Base-by-base conservation (phyloP, 306 rosid genomes). In the Glycine latifolia region DNA sequence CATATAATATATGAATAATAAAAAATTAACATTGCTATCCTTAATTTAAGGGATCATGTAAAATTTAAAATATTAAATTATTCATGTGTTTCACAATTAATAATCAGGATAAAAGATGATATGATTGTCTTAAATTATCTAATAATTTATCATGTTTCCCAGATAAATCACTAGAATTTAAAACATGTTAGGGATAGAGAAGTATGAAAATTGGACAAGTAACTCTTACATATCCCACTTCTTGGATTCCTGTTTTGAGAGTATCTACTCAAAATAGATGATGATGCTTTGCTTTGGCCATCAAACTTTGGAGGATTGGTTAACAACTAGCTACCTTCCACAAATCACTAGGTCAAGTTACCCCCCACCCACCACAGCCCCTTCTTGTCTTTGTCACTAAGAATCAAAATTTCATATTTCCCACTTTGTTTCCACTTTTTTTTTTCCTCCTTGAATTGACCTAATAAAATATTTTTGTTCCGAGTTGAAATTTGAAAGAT, bases 231-330 rank as follows among this genome's bases (percentile, higher is more conserved):
- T 75, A 82, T 83, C 60, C 79, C 82, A 68, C 69, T 85, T 85
- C 81, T 85, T 84, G 93, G 91, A 91, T 87, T 85, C 89, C 12
- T 11, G 67, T 69, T 78, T 79, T 71, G 9, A 71, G 76, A 76
- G 86, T 74, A 84, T 83, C 85, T 85, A n/a, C 15, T 52, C 54
- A 71, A 62, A 73, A 50, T 14, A 75, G 81, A 75, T 73, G 37
- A 79, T 67, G 73, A 73, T 66, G 83, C 66, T 73, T 80, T 81
- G 73, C 78, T 89, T 79, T 86, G 81, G 78, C 79, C 79, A 67
- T 31, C 54, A 82, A 66, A 78, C 59, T 77, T 81, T 82, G 76
- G 58, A 75, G 82, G 74, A 81, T 74, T 82, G 82, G 91, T 85
- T 78, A 88, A 79, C 88, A 79, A 76, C 77, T 79, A 79, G 85